These are phyloP conservation scores for Backusella circina DNA, from an alignment of 192 early-diverging fungal species.

Conservation along the genomic window DNA sequence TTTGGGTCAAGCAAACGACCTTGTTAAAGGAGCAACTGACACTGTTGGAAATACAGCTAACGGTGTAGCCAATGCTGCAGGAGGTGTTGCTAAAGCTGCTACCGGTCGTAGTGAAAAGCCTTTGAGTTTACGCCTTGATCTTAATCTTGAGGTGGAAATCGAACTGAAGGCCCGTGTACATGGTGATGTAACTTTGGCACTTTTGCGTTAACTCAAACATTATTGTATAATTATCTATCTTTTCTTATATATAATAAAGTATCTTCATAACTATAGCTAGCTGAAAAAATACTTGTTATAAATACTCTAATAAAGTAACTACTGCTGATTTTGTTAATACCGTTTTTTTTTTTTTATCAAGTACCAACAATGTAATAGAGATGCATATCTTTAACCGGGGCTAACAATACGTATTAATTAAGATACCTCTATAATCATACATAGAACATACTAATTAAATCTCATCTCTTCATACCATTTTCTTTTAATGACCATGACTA, in stretches of 20 bases:
- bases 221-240: neutral
- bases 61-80: neutral
- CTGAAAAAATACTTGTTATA: neutral
- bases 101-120: neutral
- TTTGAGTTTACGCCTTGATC: conserved; percentile 12
- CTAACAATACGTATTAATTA: too few relatives aligned
- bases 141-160: conserved; percentile 19
- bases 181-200: conserved; percentile 25
- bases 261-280: neutral
- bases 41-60: conserved; percentile 15
- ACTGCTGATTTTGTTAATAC: neutral
- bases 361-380: neutral
- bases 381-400: too few relatives aligned
- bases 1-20: neutral
- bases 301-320: neutral
- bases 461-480: too few relatives aligned
- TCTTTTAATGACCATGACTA: too few relatives aligned
- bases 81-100: conserved; percentile 5
- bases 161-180: conserved; percentile 19
- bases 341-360: neutral
- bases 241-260: neutral
- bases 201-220: conserved; percentile 4
- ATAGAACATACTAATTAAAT: too few relatives aligned
- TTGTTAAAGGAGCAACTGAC: neutral
- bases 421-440: too few relatives aligned